A percentile compares a stretch with the other conserved stretches of the same genome.
Conservation (phyloP, 1,284 basidiomycete genomes). For the Athelia sp. region DNA sequence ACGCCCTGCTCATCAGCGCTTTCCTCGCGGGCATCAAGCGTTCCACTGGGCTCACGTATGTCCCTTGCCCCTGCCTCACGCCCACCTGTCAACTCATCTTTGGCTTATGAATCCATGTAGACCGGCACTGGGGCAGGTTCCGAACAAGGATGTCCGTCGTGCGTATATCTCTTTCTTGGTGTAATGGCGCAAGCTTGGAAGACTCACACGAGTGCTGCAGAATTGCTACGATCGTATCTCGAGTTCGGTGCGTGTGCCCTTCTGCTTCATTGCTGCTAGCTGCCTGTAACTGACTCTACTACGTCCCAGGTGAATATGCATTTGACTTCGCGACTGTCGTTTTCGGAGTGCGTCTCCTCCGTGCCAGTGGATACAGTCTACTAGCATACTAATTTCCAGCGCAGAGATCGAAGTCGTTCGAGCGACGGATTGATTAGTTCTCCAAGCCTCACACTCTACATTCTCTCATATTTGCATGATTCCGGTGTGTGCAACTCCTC, state of each 20-base stretch:
- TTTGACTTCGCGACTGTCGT: constrained; percentile 82
- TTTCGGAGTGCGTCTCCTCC: constrained; percentile 55
- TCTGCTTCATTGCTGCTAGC: neutral
- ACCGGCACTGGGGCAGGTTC: constrained; percentile 63
- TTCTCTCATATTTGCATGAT: too few species aligned
- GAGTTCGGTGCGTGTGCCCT: constrained; percentile 59
- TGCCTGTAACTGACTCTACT: neutral
- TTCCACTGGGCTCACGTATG: constrained; percentile 78
- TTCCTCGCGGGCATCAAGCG: constrained; percentile 77
- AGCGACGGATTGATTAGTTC: constrained; percentile 30
- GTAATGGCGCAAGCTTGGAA: constrained; percentile 23
- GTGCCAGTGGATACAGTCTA: constrained; percentile 3
- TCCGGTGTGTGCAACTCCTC: too few species aligned
- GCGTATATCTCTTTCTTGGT: constrained; percentile 28
- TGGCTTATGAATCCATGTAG: constrained; percentile 35
- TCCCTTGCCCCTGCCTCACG: constrained; percentile 9
- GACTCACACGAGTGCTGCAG: constrained; percentile 42
- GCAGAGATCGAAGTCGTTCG: constrained; percentile 72
- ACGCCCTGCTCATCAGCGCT: constrained; percentile 72
- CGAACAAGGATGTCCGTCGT: constrained; percentile 83
- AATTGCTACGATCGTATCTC: constrained; percentile 67
- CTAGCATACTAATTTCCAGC: neutral
- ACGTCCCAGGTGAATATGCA: constrained; percentile 62
- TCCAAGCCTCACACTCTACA: too few species aligned
- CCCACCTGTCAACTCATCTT: constrained; percentile 3